Evolutionary conservation across 2,329 filamentous ascomycete species (phyloP).

Genomic region (Verticillium dahliae): DNA sequence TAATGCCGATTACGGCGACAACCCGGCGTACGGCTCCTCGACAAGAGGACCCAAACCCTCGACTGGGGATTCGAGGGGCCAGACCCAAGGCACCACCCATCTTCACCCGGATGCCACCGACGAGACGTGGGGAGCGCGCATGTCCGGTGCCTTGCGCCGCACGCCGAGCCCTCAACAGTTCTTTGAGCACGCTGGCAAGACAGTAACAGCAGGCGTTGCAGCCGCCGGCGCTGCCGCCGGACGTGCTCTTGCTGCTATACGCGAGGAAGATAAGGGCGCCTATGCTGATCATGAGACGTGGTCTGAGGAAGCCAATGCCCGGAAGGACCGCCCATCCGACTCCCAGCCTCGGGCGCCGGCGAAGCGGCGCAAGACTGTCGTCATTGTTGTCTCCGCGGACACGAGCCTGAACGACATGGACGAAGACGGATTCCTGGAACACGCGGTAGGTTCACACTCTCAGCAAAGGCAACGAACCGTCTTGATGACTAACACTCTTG

Average conservation of each 20-base stretch:
- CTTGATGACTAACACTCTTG: slow-evolving; percentile 4
- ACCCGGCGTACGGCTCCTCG: slow-evolving; percentile 40
- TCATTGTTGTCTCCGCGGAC: slow-evolving; percentile 81
- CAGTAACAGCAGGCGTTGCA: slow-evolving; percentile 72
- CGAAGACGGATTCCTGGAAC: slow-evolving; percentile 61
- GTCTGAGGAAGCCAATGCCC: slow-evolving; percentile 81
- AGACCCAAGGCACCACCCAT: slow-evolving; percentile 35
- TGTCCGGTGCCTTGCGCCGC: slow-evolving; percentile 74
- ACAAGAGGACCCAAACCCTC: slow-evolving; percentile 17
- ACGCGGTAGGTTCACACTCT: slow-evolving; percentile 59
- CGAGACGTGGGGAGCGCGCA: slow-evolving; percentile 63
- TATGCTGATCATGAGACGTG: slow-evolving; percentile 85
- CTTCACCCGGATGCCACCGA: slow-evolving; percentile 20
- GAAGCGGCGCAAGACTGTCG: slow-evolving; percentile 69
- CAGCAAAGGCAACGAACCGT: neutral
- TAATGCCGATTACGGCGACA: slow-evolving; percentile 45
- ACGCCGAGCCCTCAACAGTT: slow-evolving; percentile 86
- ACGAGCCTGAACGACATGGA: slow-evolving; percentile 50
- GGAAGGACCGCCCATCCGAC: slow-evolving; percentile 37
- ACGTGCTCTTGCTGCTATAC: slow-evolving; percentile 73
- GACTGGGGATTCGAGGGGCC: slow-evolving; percentile 18
- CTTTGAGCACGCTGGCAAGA: slow-evolving; percentile 75
- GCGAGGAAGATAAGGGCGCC: slow-evolving; percentile 74
- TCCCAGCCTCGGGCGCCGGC: slow-evolving; percentile 24
- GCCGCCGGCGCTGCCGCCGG: slow-evolving; percentile 81